phyloP scores from a whole-genome alignment of 768 basidiomycete species.

The Coprinopsis cinerea region DNA sequence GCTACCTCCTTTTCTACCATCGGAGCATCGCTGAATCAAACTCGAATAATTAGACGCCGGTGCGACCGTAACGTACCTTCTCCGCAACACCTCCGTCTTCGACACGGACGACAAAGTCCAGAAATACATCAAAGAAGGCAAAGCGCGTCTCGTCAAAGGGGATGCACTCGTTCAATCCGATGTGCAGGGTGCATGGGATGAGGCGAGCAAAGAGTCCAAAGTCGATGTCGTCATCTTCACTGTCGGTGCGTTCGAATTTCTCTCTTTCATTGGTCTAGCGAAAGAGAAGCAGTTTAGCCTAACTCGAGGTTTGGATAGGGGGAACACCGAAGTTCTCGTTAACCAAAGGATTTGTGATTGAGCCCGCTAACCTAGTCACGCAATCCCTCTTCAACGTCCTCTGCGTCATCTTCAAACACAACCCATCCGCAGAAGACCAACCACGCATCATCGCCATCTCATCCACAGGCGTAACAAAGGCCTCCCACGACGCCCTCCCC shows the following conservation, averaged over 20 bases:
- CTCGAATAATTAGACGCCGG: constrained; percentile 39
- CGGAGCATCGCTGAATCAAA: background rate
- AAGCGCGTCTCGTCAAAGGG: constrained; percentile 51
- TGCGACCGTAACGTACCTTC: constrained; percentile 56
- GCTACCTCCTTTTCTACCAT: background rate
- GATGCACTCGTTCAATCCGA: constrained; percentile 53
- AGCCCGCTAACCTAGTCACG: constrained; percentile 54
- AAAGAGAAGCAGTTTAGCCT: background rate
- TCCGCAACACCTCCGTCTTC: constrained; percentile 48
- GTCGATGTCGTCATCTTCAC: constrained; percentile 58
- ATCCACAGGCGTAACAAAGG: constrained; percentile 43
- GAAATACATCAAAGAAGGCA: constrained; percentile 40
- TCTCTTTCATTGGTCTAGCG: background rate
- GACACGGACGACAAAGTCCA: constrained; percentile 51
- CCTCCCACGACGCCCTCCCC: constrained; percentile 42
- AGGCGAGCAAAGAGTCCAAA: constrained; percentile 28
- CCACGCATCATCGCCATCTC: constrained; percentile 43
- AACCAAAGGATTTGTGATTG: constrained; percentile 41
- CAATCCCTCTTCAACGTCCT: constrained; percentile 50
- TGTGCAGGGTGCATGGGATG: constrained; percentile 46
- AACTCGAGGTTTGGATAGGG: constrained; percentile 25
- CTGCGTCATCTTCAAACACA: constrained; percentile 40
- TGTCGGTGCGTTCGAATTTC: constrained; percentile 31
- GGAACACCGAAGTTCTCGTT: constrained; percentile 40
- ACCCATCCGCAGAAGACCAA: constrained; percentile 30